Evolutionary conservation across 2,329 filamentous ascomycete genomes (phyloP).

Genomic region (Metarhizium robertsii): DNA sequence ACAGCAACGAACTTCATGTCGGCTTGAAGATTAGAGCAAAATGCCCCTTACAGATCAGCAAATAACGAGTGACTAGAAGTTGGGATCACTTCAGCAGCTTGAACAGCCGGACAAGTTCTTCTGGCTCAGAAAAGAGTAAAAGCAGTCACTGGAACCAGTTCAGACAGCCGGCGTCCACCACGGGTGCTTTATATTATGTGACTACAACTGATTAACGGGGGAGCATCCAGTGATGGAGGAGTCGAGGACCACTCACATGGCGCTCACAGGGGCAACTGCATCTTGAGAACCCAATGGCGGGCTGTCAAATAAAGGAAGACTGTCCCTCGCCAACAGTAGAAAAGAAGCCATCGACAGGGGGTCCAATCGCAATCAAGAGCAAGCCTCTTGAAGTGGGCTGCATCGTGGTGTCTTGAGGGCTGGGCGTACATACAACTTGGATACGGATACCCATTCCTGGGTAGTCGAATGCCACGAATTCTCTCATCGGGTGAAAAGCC

Average conservation of each 20-base stretch:
- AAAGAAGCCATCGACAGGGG: too few relatives aligned
- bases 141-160: neutral
- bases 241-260: neutral
- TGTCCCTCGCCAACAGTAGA: too few relatives aligned
- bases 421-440: too few relatives aligned
- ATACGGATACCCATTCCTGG: too few relatives aligned
- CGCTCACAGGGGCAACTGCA: neutral
- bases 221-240: neutral
- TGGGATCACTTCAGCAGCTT: neutral
- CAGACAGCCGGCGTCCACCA: neutral
- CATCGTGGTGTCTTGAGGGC: neutral
- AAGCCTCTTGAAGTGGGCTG: neutral
- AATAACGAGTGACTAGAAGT: conserved; percentile 5
- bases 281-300: too few relatives aligned
- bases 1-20: conserved; percentile 5
- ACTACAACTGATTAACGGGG: neutral
- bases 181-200: neutral
- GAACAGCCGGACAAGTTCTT: neutral
- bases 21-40: neutral
- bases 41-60: neutral
- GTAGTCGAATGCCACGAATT: too few relatives aligned
- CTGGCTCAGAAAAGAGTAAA: neutral
- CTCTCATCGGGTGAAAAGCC: too few relatives aligned
- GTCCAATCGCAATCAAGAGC: too few relatives aligned
- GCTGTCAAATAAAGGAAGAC: too few relatives aligned